phyloP scores from a whole-genome alignment of 2,329 filamentous ascomycete genomes.

The Grosmannia huntii region DNA sequence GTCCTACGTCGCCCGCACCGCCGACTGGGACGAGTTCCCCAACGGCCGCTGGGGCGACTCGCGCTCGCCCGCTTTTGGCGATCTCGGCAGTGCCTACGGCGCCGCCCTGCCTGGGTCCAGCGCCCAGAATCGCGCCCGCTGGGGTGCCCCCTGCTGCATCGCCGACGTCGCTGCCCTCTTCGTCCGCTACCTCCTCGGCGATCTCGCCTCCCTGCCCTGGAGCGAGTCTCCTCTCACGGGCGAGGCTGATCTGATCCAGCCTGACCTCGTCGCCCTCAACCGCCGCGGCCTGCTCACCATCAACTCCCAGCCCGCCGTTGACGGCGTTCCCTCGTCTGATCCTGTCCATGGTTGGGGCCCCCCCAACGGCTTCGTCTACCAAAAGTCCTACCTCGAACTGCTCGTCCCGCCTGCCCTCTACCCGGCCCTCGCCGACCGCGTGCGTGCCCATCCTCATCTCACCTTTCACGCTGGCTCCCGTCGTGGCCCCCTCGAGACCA shows the following conservation, averaged over 20 bases:
- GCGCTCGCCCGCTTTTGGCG: constrained; percentile 88
- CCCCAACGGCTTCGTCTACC: constrained; percentile 90
- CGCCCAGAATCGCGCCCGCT: constrained; percentile 88
- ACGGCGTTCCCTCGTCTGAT: constrained; percentile 79
- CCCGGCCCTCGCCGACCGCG: constrained; percentile 61
- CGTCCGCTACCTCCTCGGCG: constrained; percentile 68
- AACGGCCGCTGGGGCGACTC: constrained; percentile 98
- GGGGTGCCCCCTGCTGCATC: constrained; percentile 73
- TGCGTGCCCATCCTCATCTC: constrained; percentile 66
- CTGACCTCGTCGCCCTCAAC: constrained; percentile 72
- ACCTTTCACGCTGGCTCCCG: constrained; percentile 93
- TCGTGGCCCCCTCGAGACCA: constrained; percentile 68
- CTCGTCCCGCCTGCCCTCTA: constrained; percentile 73
- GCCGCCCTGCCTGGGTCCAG: constrained; percentile 90
- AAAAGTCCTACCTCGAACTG: constrained; percentile 93
- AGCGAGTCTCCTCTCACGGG: constrained; percentile 77
- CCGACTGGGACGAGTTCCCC: constrained; percentile 98
- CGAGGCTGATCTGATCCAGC: constrained; percentile 68
- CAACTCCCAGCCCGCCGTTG: constrained; percentile 93
- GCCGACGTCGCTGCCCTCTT: constrained; percentile 76
- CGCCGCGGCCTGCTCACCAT: constrained; percentile 79
- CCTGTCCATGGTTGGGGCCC: constrained; percentile 90
- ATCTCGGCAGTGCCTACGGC: constrained; percentile 83
- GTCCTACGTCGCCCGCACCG: constrained; percentile 87
- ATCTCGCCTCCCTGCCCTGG: constrained; percentile 79